Percentiles rank a stretch among this genome's conserved stretches.
These are phyloP conservation scores for Metrosideros polymorpha DNA, from an alignment of 441 rosid species.

Conservation along the genomic window DNA sequence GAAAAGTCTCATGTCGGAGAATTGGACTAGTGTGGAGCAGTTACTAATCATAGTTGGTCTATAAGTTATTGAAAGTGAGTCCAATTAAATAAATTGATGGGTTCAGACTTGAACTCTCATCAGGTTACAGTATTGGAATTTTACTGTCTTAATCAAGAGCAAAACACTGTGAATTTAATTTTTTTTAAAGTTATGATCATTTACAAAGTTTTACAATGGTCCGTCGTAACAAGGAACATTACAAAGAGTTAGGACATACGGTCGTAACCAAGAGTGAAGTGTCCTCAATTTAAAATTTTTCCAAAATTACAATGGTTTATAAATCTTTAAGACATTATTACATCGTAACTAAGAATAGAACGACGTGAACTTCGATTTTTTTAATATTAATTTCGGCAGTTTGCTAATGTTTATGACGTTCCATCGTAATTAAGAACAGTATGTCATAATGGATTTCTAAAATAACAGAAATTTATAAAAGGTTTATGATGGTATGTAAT, in stretches of 20 bases:
- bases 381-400: rapidly evolving
- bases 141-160: too few species aligned
- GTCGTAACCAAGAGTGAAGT: rapidly evolving
- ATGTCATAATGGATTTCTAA: background rate
- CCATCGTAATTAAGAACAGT: background rate
- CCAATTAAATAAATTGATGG: too few species aligned
- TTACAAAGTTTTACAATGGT: rapidly evolving
- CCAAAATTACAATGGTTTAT: background rate
- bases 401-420: background rate
- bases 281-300: background rate
- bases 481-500: background rate
- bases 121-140: too few species aligned
- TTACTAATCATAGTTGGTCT: too few species aligned
- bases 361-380: rapidly evolving
- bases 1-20: too few species aligned
- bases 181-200: background rate
- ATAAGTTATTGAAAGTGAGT: too few species aligned
- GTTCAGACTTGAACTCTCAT: too few species aligned
- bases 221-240: rapidly evolving
- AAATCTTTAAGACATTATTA: background rate
- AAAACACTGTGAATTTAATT: too few species aligned
- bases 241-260: background rate
- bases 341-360: background rate
- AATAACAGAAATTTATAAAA: background rate
- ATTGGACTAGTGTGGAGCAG: too few species aligned